Conservation (phyloP, 371 early-diverging fungal genomes). For the Smittium mucronatum region DNA sequence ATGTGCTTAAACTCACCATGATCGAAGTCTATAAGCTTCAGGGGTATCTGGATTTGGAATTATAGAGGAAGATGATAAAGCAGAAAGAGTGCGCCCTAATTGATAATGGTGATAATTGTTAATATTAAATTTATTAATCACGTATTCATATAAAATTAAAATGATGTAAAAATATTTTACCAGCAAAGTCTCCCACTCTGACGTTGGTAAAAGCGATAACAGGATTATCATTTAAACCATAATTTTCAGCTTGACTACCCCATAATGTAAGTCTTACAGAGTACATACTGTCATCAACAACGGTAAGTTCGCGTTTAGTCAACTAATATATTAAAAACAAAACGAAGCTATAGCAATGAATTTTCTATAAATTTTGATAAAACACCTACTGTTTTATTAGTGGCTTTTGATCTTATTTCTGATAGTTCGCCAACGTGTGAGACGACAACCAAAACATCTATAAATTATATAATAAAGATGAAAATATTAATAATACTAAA, state of each 20-base stretch:
- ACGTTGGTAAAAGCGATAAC: slow-evolving; percentile 73
- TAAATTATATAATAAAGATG: background rate
- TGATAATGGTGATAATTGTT: background rate
- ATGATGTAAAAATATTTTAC: too few species aligned
- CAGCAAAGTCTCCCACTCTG: slow-evolving; percentile 76
- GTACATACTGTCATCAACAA: slow-evolving; percentile 66
- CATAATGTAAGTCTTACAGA: slow-evolving; percentile 78
- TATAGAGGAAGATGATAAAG: slow-evolving; percentile 38
- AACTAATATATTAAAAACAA: slow-evolving; percentile 29
- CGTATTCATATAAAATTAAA: too few species aligned
- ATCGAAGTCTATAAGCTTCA: slow-evolving; percentile 58
- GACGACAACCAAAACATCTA: slow-evolving; percentile 76
- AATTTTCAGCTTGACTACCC: slow-evolving; percentile 69
- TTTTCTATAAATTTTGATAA: background rate
- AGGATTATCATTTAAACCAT: slow-evolving; percentile 35
- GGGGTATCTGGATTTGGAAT: slow-evolving; percentile 69
- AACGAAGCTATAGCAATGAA: background rate
- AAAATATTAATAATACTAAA: background rate
- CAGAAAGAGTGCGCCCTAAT: slow-evolving; percentile 44
- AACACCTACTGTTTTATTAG: slow-evolving; percentile 19
- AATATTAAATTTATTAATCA: too few species aligned
- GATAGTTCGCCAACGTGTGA: slow-evolving; percentile 45
- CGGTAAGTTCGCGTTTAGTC: slow-evolving; percentile 66
- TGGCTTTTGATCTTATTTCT: slow-evolving; percentile 52
- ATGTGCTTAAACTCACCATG: slow-evolving; percentile 11